These are phyloP conservation scores for Parasitella parasitica DNA, from an alignment of 371 early-diverging fungal genomes.

Conservation along the genomic window DNA sequence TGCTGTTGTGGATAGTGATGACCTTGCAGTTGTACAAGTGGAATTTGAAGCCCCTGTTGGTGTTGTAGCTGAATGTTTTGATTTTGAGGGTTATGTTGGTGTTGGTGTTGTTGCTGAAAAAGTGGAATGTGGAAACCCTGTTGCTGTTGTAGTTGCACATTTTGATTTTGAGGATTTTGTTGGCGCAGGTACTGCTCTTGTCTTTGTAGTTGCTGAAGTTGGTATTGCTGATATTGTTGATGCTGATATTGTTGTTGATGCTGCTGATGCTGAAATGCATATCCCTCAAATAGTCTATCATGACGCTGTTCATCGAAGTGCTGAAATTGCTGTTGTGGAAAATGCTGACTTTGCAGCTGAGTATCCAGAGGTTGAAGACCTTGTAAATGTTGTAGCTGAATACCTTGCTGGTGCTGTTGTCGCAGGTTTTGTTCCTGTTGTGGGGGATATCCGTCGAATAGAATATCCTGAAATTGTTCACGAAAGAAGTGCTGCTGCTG, in stretches of 20 bases:
- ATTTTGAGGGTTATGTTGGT: too few species aligned
- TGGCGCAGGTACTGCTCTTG: neutral
- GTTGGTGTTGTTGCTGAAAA: neutral
- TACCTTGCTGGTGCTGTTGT: neutral
- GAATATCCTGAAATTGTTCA: neutral
- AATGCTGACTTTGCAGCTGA: too few species aligned
- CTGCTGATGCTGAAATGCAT: neutral
- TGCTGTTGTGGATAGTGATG: too few species aligned
- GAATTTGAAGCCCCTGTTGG: too few species aligned
- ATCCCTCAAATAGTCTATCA: neutral
- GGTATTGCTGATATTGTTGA: neutral
- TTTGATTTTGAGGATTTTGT: neutral
- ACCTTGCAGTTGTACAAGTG: too few species aligned
- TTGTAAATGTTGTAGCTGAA: neutral
- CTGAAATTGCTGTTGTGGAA: too few species aligned
- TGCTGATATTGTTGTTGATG: neutral
- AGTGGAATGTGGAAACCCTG: too few species aligned
- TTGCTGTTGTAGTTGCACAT: neutral
- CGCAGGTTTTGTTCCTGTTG: neutral
- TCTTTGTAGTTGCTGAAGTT: neutral
- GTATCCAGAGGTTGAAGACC: too few species aligned
- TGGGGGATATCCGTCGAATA: neutral
- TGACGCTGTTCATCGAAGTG: too few species aligned
- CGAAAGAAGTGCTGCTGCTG: neutral
- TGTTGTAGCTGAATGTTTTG: too few species aligned